These are phyloP conservation scores for Chalciporus pseudorubinellus DNA, from an alignment of 768 basidiomycete genomes.

Conservation along the genomic window DNA sequence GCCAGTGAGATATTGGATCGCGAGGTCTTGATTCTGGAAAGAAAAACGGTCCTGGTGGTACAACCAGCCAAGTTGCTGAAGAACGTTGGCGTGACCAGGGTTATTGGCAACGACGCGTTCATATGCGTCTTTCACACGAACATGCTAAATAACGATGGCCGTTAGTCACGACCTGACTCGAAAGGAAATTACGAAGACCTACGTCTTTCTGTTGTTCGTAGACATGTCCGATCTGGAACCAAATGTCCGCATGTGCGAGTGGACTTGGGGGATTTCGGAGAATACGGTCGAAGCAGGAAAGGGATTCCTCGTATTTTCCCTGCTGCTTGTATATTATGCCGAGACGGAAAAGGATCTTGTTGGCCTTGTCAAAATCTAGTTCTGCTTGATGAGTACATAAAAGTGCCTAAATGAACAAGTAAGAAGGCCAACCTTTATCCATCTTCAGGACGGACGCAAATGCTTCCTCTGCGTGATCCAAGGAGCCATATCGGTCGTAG, in stretches of 20 bases:
- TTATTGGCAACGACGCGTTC: constrained; percentile 92
- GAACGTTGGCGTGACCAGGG: constrained; percentile 91
- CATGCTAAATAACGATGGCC: constrained; percentile 59
- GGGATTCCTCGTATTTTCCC: constrained; percentile 83
- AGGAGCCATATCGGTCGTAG: too few relatives aligned
- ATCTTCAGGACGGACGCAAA: too few relatives aligned
- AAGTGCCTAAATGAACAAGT: too few relatives aligned
- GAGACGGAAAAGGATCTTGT: too few relatives aligned
- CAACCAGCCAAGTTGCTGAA: constrained; percentile 96
- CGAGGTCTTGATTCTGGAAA: constrained; percentile 94
- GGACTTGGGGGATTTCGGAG: constrained; percentile 93
- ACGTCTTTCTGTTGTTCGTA: constrained; percentile 98
- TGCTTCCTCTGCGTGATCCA: too few relatives aligned
- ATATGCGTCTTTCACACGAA: too few relatives aligned
- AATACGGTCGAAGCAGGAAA: constrained; percentile 95
- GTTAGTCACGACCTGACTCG: constrained; percentile 6
- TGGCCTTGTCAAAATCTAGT: too few relatives aligned
- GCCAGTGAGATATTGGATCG: constrained; percentile 90
- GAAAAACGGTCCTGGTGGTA: constrained; percentile 94
- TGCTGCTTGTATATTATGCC: too few relatives aligned
- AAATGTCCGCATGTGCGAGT: too few relatives aligned
- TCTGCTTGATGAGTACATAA: too few relatives aligned
- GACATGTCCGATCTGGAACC: too few relatives aligned
- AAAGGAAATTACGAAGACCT: constrained; percentile 26
- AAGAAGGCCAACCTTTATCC: too few relatives aligned